These are phyloP conservation scores for Sphagnurus paluster DNA, from an alignment of 1,284 basidiomycete species.

Conservation along the genomic window DNA sequence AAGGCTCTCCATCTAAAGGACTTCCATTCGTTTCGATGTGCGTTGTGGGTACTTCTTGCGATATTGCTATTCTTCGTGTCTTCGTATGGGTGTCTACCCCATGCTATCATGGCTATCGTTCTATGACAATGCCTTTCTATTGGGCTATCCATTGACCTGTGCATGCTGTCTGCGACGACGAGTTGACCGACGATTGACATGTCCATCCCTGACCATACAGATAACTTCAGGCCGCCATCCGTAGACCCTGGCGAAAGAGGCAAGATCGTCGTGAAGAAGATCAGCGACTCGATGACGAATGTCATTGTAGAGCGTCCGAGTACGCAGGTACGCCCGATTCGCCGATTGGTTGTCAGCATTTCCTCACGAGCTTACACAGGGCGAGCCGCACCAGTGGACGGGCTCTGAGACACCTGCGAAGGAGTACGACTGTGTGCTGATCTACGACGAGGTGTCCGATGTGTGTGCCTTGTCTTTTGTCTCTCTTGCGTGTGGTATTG, in stretches of 20 bases:
- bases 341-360: slow-evolving; percentile 4
- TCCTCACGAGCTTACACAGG: slow-evolving; percentile 28
- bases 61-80: too few relatives aligned
- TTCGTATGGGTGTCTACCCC: too few relatives aligned
- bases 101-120: too few relatives aligned
- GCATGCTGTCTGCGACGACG: too few relatives aligned
- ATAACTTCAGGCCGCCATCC: slow-evolving; percentile 72
- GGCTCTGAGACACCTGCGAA: slow-evolving; percentile 58
- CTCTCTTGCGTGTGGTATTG: background rate
- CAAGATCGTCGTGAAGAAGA: slow-evolving; percentile 55
- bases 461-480: slow-evolving; percentile 39
- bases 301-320: slow-evolving; percentile 65
- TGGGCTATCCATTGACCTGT: too few relatives aligned
- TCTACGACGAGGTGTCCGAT: slow-evolving; percentile 70
- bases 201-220: slow-evolving; percentile 44
- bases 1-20: slow-evolving; percentile 58
- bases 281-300: slow-evolving; percentile 45
- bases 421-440: slow-evolving; percentile 72
- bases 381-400: slow-evolving; percentile 56
- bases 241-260: slow-evolving; percentile 66
- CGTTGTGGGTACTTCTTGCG: slow-evolving; percentile 26
- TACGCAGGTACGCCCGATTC: slow-evolving; percentile 49
- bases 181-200: background rate
- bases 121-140: too few relatives aligned
- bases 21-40: slow-evolving; percentile 73